Evolutionary conservation across 75 land plant genomes (phyloP).

Genomic region (Cupressus sempervirens): DNA sequence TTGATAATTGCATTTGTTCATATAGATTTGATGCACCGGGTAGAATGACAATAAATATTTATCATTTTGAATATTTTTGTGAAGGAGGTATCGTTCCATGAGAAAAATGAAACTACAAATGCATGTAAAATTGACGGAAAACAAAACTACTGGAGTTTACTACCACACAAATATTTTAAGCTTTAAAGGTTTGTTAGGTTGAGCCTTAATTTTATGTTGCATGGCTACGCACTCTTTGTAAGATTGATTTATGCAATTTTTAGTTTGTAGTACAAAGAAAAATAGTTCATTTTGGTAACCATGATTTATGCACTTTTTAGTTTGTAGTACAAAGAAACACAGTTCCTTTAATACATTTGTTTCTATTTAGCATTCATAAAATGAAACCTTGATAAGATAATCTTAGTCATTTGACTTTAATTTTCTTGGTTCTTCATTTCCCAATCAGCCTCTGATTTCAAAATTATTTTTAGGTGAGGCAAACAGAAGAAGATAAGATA

Average conservation of each 20-base stretch:
- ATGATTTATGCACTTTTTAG: background rate
- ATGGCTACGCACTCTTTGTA: background rate
- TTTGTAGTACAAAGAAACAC: background rate
- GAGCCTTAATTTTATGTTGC: background rate
- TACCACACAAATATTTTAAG: background rate
- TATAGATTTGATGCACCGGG: background rate
- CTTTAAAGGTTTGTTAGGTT: background rate
- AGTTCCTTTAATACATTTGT: background rate
- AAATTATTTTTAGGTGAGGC: constrained; percentile 13
- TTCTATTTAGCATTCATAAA: background rate
- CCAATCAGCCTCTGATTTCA: background rate
- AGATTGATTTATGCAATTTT: background rate
- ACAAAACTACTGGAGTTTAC: background rate
- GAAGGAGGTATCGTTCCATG: background rate
- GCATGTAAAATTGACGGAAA: background rate
- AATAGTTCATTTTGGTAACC: background rate
- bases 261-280: background rate
- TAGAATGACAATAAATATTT: too few species aligned
- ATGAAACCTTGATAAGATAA: background rate
- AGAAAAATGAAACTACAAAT: background rate
- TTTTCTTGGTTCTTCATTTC: background rate
- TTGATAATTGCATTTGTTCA: background rate
- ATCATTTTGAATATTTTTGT: too few species aligned
- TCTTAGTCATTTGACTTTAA: background rate
- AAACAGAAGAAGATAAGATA: constrained; percentile 55